These are phyloP conservation scores for Claviceps sp. DNA, from an alignment of 2,329 filamentous ascomycete species.

Conservation along the genomic window DNA sequence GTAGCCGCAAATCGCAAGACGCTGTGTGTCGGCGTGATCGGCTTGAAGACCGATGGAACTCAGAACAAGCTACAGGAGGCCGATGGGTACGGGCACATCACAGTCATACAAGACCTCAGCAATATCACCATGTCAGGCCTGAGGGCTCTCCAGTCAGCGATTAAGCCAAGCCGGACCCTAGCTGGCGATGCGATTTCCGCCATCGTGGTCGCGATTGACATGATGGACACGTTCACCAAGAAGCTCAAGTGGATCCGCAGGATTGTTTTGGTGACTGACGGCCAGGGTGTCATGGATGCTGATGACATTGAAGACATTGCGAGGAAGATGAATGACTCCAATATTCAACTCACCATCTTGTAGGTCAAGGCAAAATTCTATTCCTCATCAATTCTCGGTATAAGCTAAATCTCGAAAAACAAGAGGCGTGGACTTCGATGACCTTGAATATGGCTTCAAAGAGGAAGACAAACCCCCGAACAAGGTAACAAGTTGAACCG, in stretches of 20 bases:
- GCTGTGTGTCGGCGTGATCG: constrained; percentile 65
- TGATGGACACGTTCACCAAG: constrained; percentile 70
- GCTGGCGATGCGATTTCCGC: constrained; percentile 79
- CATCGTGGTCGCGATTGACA: constrained; percentile 70
- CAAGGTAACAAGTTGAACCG: constrained; percentile 41
- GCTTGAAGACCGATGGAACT: constrained; percentile 67
- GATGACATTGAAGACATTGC: constrained; percentile 59
- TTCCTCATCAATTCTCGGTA: background rate
- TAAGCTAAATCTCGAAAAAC: background rate
- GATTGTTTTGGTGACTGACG: constrained; percentile 80
- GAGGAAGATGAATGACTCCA: constrained; percentile 58
- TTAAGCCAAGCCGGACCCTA: constrained; percentile 55
- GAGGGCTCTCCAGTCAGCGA: constrained; percentile 43
- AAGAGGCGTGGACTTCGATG: constrained; percentile 88
- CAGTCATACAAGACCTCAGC: constrained; percentile 56
- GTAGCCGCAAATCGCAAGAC: constrained; percentile 54
- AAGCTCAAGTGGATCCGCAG: constrained; percentile 69
- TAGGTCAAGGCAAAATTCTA: constrained; percentile 28
- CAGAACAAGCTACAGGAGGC: constrained; percentile 53
- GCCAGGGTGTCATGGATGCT: constrained; percentile 55
- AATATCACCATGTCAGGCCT: constrained; percentile 54
- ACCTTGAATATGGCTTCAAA: constrained; percentile 77
- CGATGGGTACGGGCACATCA: constrained; percentile 69
- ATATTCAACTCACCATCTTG: constrained; percentile 69
- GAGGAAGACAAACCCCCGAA: constrained; percentile 66